Conservation (phyloP, 2,329 filamentous ascomycete species). For the Colletotrichum noveboracense region DNA sequence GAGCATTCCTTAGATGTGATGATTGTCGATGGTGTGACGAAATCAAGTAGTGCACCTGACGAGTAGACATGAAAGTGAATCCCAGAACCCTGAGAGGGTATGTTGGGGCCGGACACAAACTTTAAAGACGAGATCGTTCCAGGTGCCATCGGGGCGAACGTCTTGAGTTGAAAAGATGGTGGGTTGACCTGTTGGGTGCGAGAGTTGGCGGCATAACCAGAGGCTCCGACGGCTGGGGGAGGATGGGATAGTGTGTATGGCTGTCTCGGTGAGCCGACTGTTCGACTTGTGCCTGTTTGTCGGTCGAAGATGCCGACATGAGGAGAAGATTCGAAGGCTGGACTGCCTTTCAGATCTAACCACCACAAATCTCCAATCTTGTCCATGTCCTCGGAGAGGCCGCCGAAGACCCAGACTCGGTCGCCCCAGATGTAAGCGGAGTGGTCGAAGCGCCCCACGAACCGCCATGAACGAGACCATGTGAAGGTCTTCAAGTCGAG, state of each 20-base stretch:
- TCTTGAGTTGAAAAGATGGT: slow-evolving; percentile 68
- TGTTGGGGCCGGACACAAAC: slow-evolving; percentile 85
- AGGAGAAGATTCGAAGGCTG: slow-evolving; percentile 78
- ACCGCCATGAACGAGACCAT: slow-evolving; percentile 96
- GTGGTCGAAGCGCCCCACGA: slow-evolving; percentile 94
- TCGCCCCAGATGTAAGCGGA: slow-evolving; percentile 92
- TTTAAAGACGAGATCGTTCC: slow-evolving; percentile 89
- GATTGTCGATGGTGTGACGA: slow-evolving; percentile 89
- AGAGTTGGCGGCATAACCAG: slow-evolving; percentile 72
- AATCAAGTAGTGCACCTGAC: slow-evolving; percentile 89
- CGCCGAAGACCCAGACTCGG: slow-evolving; percentile 95
- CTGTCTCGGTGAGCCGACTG: slow-evolving; percentile 56
- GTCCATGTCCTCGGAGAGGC: slow-evolving; percentile 95
- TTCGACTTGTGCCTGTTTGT: slow-evolving; percentile 42
- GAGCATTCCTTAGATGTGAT: slow-evolving; percentile 89
- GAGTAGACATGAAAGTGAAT: slow-evolving; percentile 96
- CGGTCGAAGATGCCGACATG: slow-evolving; percentile 59
- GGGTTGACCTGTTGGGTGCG: slow-evolving; percentile 70
- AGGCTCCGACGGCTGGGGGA: slow-evolving; percentile 57
- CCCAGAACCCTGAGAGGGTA: slow-evolving; percentile 87
- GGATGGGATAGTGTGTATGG: slow-evolving; percentile 55
- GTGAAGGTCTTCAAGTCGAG: slow-evolving; percentile 97
- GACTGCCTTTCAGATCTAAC: slow-evolving; percentile 91
- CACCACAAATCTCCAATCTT: slow-evolving; percentile 96
- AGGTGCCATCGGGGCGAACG: slow-evolving; percentile 84